Percentiles rank a stretch among this genome's conserved stretches.
Conservation (phyloP, 257 asterid genomes). For the Cruciata laevipes region DNA sequence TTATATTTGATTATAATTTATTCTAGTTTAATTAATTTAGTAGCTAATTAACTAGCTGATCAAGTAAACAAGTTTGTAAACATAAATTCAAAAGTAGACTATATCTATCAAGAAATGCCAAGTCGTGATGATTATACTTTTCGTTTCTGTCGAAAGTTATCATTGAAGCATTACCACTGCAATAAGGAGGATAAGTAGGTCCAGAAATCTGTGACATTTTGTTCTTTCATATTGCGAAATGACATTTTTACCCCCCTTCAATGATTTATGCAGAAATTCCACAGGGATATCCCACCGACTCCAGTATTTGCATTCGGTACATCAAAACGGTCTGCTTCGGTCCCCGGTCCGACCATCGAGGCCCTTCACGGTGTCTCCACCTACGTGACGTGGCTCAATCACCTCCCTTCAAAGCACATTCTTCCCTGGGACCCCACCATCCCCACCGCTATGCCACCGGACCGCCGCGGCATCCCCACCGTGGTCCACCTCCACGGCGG, state of each 20-base stretch:
- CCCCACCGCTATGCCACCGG: slow-evolving; percentile 55
- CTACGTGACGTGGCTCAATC: slow-evolving; percentile 46
- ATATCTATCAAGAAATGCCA: no score
- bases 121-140: neutral
- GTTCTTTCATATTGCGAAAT: neutral
- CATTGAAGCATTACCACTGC: neutral
- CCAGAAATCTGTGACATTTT: neutral
- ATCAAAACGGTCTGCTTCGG: slow-evolving; percentile 42
- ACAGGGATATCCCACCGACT: slow-evolving; percentile 62
- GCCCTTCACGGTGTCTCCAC: slow-evolving; percentile 56
- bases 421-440: slow-evolving; percentile 84
- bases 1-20: no score
- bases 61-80: no score
- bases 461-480: slow-evolving; percentile 54
- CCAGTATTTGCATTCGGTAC: slow-evolving; percentile 67
- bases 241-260: neutral
- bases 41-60: no score
- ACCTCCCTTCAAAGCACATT: slow-evolving; percentile 75
- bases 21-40: no score
- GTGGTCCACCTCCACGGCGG: slow-evolving; percentile 92
- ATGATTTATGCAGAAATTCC: slow-evolving; percentile 55
- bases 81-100: no score
- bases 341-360: slow-evolving; percentile 93
- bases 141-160: no score
- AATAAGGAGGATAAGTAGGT: neutral